phyloP scores from a whole-genome alignment of 2,329 filamentous ascomycete genomes.

The Curvularia sp. region DNA sequence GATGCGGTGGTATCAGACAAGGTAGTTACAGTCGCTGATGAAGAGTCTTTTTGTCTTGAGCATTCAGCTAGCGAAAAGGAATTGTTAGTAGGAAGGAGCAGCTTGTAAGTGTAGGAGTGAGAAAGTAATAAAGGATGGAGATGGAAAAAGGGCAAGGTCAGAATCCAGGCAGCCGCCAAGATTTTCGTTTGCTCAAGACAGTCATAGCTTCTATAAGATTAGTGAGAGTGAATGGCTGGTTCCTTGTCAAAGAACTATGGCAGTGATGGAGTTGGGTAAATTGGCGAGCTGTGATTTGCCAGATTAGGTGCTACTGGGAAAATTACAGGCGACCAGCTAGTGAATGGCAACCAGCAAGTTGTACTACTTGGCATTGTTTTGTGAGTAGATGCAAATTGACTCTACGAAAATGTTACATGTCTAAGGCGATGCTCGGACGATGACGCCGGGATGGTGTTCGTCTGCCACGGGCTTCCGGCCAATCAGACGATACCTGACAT shows the following conservation, averaged over 20 bases:
- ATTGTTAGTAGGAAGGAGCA: background rate
- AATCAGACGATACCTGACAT: constrained; percentile 20
- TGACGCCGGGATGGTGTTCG: constrained; percentile 15
- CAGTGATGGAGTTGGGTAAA: background rate
- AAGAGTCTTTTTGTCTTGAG: background rate
- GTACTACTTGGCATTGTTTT: background rate
- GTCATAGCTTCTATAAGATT: too few species aligned
- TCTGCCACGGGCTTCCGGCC: constrained; percentile 8
- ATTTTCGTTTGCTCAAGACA: background rate
- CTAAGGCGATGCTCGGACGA: constrained; percentile 4
- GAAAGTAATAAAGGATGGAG: background rate
- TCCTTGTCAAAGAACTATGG: background rate
- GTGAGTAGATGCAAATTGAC: background rate
- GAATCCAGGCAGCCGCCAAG: background rate
- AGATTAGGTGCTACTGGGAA: background rate
- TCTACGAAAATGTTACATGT: background rate
- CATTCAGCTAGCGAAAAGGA: too few species aligned
- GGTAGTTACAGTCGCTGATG: background rate
- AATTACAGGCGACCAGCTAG: background rate
- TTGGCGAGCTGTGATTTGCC: background rate
- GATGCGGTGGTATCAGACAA: background rate
- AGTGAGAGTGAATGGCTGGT: background rate
- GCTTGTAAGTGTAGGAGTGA: background rate
- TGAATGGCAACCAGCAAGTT: background rate
- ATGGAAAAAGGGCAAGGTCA: too few species aligned